These are phyloP conservation scores for Sechiopsis laciniata DNA, from an alignment of 306 rosid species.

Conservation along the genomic window DNA sequence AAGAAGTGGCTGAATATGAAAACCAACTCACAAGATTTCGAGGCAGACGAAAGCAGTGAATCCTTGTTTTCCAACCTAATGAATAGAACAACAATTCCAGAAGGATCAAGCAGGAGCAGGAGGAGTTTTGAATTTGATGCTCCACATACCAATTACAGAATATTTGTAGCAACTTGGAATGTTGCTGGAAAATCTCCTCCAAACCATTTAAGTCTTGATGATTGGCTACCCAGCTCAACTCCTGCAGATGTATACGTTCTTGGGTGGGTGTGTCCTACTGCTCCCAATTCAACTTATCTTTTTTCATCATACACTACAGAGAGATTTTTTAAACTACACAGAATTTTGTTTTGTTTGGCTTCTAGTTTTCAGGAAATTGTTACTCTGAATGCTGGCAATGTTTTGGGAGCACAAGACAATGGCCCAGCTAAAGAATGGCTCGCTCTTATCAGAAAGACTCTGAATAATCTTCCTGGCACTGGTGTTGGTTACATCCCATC, in stretches of 20 bases:
- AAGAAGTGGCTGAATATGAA: slow-evolving; percentile 24
- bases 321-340: neutral
- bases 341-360: slow-evolving; percentile 14
- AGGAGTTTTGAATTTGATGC: slow-evolving; percentile 13
- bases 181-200: slow-evolving; percentile 98
- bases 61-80: no score
- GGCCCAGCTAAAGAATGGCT: no score
- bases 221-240: slow-evolving; percentile 90
- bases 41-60: slow-evolving; percentile 10
- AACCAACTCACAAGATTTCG: slow-evolving; percentile 20
- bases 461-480: no score
- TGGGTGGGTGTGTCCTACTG: slow-evolving; percentile 43
- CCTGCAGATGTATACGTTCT: slow-evolving; percentile 95
- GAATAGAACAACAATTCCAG: neutral
- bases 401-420: no score
- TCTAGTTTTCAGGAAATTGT: slow-evolving; percentile 48
- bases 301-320: neutral
- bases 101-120: slow-evolving; percentile 17
- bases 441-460: no score
- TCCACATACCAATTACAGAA: slow-evolving; percentile 33
- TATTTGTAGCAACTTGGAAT: slow-evolving; percentile 90
- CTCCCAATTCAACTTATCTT: neutral
- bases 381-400: no score
- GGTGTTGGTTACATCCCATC: slow-evolving; percentile 52
- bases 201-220: slow-evolving; percentile 65